Base-by-base conservation (phyloP, 2,329 filamentous ascomycete genomes). In the Keithomyces neogunnii region DNA sequence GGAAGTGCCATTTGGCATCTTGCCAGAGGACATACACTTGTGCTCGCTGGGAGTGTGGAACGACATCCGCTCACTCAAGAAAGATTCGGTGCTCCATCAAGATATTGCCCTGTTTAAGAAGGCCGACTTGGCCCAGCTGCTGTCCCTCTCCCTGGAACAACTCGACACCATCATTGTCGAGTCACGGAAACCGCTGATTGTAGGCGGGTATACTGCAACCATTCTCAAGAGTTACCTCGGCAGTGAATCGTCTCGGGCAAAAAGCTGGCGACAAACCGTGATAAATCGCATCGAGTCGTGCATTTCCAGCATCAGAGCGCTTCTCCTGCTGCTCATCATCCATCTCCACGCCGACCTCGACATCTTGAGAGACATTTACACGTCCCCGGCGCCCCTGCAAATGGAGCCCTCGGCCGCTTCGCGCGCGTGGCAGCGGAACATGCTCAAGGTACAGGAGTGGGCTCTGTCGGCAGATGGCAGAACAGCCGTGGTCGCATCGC, bases 291-390 rank as follows among this genome's bases (percentile, higher is more conserved):
- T 70, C 29, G 61, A 64, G 13, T 57, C 54, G 3, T 54, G 66
- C 9, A 54, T 66, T 3, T 64, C 67, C 1, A 66, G 67, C 28
- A 60, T 65, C 1, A 53, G 60, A 3, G 66, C 69, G 57, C 62
- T 71, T 0, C 67, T 70, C 44, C 65, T 70, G 42, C 57, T 72
- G 2, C 62, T 71, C 44, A 62, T 53, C 2, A 55, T 73, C 11
- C 64, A 71, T 36, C 54, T 73, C 0, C 64, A 65, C 32, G 60
- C 67, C 4, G 68, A 73, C 32, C 55, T 67, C 1, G 52, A 60
- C 3, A 60, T 54, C 2, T 43, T 57, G 40, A 45, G 46, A 8
- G 51, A 55, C 19, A 29, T 54, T 28, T 53, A 53, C 26, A 40
- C 46, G n/a, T 47, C 36, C 29, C 52, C 54, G 4, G 28, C 42